phyloP scores from a whole-genome alignment of 768 basidiomycete species.

The Sarcodon aspratus region DNA sequence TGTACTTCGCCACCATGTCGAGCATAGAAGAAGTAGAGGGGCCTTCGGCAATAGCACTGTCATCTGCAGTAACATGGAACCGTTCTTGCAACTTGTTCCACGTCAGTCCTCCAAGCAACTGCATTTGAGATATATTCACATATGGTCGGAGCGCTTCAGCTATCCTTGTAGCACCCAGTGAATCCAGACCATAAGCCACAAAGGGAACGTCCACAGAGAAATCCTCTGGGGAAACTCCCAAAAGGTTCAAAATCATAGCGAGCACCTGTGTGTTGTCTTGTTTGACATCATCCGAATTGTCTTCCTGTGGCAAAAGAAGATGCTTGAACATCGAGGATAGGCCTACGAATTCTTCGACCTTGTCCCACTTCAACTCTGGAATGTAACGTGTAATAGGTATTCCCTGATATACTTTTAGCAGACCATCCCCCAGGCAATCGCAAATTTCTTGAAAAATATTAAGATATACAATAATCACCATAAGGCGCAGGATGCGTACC shows the following conservation, averaged over 20 bases:
- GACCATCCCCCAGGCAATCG: conserved; percentile 20
- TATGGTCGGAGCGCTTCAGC: conserved; percentile 20
- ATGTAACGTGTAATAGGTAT: conserved; percentile 16
- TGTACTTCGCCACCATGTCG: conserved; percentile 1
- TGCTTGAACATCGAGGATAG: conserved; percentile 11
- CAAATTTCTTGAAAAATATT: conserved; percentile 13
- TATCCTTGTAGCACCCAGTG: conserved; percentile 26
- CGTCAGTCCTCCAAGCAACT: conserved; percentile 22
- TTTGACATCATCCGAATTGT: conserved; percentile 1
- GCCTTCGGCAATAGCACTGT: not conserved
- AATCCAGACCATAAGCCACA: conserved; percentile 31
- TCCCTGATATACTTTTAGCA: conserved; percentile 15
- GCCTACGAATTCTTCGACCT: conserved; percentile 13
- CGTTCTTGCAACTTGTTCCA: conserved; percentile 15
- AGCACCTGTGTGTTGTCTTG: conserved; percentile 2
- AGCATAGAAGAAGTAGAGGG: not conserved
- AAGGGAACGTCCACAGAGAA: conserved; percentile 26
- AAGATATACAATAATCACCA: not conserved
- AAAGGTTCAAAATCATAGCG: conserved; percentile 9
- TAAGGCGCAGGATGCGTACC: not conserved
- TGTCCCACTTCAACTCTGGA: conserved; percentile 21
- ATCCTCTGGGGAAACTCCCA: conserved; percentile 22
- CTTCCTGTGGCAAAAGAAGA: conserved; percentile 8
- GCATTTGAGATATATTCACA: conserved; percentile 23
- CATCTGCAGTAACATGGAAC: not conserved